Base-by-base conservation (phyloP, 768 basidiomycete species). In the Calocera cornea region DNA sequence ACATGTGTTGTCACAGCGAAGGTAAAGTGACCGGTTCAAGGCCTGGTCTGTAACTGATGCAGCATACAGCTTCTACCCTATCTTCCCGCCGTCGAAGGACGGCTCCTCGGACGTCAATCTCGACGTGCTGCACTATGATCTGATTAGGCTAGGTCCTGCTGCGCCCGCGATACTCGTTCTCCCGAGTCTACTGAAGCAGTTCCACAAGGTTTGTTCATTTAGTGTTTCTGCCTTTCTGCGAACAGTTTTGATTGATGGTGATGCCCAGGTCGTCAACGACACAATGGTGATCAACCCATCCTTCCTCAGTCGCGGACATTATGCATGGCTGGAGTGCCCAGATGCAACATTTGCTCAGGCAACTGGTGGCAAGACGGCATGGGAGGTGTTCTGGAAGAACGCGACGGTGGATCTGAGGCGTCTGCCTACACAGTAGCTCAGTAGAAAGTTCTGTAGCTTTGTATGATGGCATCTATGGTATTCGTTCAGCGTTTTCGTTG, bases 271-370 rank as follows among this genome's bases (percentile, higher is more conserved):
- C 64, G 86, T 97, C 36, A 87, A 93, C 73, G 81, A 82, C 11
- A 90, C 89, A 1, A 79, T 83, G 2, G 83, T 88, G n/a, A 76
- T 98, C 70, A 99, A 99, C 74, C 94, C 97, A 0, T 90, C 90
- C 0, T 87, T 83, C 72, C 77, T 94, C 19, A 71, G 73, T 24
- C 72, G 75, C 54, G 65, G 74, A 2, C 71, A 73, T 27, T 60
- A 60, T 19, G 54, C 54, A 10, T 60, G 54, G 54, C 10, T 60
- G 24, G 54, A 60, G 22, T 60, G 54, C 54, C 54, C 54, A 8
- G 54, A 60, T 22, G 54, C 54, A 22, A 60, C 54, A 10, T 60
- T 60, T 19, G 54, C 54, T 16, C 54, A 60, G 54, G 54, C 24
- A 16, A 60, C 31, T 11, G 54, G 54, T 2, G 54, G 54, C 14